Evolutionary conservation across 139 green algal genomes (phyloP).

Genomic region (Limnomonas spitsbergensis): DNA sequence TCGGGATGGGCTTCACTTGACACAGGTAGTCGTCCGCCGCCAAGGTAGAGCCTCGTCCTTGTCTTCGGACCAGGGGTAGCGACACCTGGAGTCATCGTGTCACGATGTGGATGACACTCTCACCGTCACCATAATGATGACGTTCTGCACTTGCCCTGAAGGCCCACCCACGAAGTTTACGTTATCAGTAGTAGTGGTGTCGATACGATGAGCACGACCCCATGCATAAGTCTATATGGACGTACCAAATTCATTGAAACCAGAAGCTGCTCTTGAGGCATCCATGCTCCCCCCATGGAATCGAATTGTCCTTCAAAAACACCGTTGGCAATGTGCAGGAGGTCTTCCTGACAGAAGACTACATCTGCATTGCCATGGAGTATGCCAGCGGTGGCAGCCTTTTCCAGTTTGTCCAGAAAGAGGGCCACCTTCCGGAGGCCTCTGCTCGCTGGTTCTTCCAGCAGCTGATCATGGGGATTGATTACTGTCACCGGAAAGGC

Average conservation of each 20-base stretch:
- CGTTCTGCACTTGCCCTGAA: background rate
- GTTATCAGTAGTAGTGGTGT: background rate
- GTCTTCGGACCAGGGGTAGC: too few species aligned
- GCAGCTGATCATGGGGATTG: conserved; percentile 89
- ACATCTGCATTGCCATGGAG: conserved; percentile 61
- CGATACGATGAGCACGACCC: background rate
- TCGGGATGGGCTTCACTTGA: too few species aligned
- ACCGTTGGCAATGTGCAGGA: background rate
- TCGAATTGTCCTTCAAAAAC: background rate
- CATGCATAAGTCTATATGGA: background rate
- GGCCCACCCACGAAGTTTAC: too few species aligned
- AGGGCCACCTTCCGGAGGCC: conserved; percentile 5
- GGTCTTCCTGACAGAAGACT: conserved; percentile 8
- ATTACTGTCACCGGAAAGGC: conserved; percentile 71
- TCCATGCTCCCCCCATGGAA: background rate
- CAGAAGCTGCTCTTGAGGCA: background rate
- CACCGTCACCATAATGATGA: background rate
- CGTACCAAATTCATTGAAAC: background rate
- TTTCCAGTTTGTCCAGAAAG: conserved; percentile 79
- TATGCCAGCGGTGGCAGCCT: conserved; percentile 85
- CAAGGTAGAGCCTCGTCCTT: background rate
- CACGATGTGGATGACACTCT: background rate
- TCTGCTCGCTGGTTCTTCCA: conserved; percentile 14
- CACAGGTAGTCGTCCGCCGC: background rate
- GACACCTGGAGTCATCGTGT: too few species aligned